Evolutionary conservation across 768 basidiomycete species (phyloP).

Genomic region (Lanmaoa pseudosensibilis): DNA sequence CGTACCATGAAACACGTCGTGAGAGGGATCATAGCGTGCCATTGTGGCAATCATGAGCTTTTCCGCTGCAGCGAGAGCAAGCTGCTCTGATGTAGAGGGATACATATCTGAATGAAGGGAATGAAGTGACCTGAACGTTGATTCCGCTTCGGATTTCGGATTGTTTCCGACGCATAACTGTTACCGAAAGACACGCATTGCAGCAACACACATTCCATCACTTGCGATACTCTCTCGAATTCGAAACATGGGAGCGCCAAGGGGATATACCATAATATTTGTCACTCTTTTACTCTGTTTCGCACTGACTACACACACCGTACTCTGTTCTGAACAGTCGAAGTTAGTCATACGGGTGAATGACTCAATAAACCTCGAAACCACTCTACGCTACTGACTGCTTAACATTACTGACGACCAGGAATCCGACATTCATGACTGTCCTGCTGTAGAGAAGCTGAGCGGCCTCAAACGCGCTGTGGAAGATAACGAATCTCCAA

Average conservation of each 20-base stretch:
- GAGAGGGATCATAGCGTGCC: conserved; percentile 78
- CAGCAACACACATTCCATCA: conserved; percentile 2
- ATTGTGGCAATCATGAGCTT: conserved; percentile 70
- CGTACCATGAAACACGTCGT: conserved; percentile 77
- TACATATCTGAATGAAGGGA: conserved; percentile 29
- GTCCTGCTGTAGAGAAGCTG: conserved; percentile 45
- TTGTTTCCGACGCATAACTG: conserved; percentile 8
- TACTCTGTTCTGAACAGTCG: conserved; percentile 18
- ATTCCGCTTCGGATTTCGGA: conserved; percentile 27
- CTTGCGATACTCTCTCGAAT: not conserved
- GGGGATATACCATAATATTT: conserved; percentile 27
- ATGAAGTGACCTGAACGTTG: not conserved
- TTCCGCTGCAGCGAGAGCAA: conserved; percentile 57
- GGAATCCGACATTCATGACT: conserved; percentile 46
- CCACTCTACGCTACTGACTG: conserved; percentile 4
- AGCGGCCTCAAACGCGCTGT: conserved; percentile 59
- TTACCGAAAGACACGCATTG: not conserved
- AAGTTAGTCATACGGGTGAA: conserved; percentile 34
- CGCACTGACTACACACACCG: conserved; percentile 20
- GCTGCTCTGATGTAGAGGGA: conserved; percentile 52
- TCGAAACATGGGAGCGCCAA: conserved; percentile 22
- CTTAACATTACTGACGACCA: conserved; percentile 21
- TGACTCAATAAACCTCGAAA: conserved; percentile 8
- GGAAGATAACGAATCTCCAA: conserved; percentile 64
- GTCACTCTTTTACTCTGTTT: conserved; percentile 47